phyloP scores from a whole-genome alignment of 164 flowering plant species.

The Echeveria elegans region DNA sequence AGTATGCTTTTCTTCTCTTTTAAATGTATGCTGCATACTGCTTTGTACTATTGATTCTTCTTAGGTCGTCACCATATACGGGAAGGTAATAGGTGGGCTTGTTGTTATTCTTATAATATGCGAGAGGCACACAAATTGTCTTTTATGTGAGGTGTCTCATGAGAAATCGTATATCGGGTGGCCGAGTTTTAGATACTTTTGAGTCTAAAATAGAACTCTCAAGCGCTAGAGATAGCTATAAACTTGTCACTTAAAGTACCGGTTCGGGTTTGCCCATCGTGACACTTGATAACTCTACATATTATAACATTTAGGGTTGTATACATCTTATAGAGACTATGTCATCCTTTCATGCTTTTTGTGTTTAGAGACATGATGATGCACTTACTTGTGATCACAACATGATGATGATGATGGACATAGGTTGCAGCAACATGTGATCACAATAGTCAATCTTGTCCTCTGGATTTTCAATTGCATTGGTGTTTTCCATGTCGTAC shows the following conservation, averaged over 20 bases:
- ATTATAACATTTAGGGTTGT: background rate
- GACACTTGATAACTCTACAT: background rate
- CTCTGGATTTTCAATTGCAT: background rate
- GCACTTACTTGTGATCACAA: background rate
- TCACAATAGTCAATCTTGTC: background rate
- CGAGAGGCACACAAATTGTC: background rate
- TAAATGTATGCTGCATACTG: background rate
- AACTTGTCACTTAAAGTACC: too few species aligned
- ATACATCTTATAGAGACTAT: background rate
- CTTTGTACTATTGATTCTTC: background rate
- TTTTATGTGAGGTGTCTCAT: too few species aligned
- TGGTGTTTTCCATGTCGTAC: too few species aligned
- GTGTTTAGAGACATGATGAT: too few species aligned
- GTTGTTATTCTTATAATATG: background rate
- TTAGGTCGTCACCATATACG: background rate
- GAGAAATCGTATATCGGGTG: too few species aligned
- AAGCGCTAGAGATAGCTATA: too few species aligned
- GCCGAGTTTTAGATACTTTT: too few species aligned
- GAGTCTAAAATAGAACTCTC: too few species aligned
- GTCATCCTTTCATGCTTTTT: background rate
- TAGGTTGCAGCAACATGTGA: background rate
- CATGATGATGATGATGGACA: background rate
- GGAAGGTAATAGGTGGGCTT: background rate
- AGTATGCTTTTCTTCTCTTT: constrained; percentile 25
- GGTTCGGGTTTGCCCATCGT: background rate